A percentile compares a stretch with the other conserved stretches of the same genome.
Conservation (phyloP, 768 basidiomycete species). For the Termitomyces bulborhizus region DNA sequence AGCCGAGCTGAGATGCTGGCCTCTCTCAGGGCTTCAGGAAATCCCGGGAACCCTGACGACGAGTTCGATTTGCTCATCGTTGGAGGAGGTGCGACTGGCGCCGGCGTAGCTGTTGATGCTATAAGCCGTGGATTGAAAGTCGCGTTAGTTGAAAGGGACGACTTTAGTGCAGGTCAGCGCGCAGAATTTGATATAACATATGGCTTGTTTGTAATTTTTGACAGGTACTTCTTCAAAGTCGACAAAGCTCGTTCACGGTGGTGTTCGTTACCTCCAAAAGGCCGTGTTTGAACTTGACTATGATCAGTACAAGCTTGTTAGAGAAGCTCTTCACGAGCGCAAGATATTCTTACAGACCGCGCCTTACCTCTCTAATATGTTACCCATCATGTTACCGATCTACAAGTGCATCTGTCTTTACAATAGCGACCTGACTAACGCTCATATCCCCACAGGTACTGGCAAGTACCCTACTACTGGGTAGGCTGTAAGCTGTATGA, state of each 20-base stretch:
- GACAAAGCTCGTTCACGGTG: conserved; percentile 97
- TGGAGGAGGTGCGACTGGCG: conserved; percentile 94
- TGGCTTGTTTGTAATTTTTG: background rate
- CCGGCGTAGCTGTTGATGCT: conserved; percentile 95
- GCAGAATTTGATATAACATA: background rate
- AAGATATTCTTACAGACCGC: conserved; percentile 93
- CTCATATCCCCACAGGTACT: conserved; percentile 49
- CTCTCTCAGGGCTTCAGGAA: conserved; percentile 42
- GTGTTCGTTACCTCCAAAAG: conserved; percentile 96
- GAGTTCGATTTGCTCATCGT: conserved; percentile 80
- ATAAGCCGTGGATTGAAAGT: conserved; percentile 88
- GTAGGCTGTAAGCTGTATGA: conserved; percentile 97
- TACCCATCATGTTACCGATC: conserved; percentile 96
- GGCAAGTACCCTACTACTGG: conserved; percentile 97
- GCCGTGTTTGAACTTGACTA: conserved; percentile 94
- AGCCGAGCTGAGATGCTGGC: conserved; percentile 60
- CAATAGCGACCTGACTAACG: background rate
- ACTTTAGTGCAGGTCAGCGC: conserved; percentile 77
- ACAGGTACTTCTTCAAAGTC: conserved; percentile 93
- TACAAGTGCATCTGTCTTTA: conserved; percentile 59
- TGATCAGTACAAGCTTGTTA: conserved; percentile 93
- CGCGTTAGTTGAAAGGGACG: conserved; percentile 88
- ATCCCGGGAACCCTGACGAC: conserved; percentile 25
- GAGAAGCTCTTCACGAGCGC: conserved; percentile 91
- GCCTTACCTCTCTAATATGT: conserved; percentile 86